Percentiles rank a stretch among this genome's conserved stretches.
Conservation (phyloP, 1,284 basidiomycete species). For the Trichosporon faecale region DNA sequence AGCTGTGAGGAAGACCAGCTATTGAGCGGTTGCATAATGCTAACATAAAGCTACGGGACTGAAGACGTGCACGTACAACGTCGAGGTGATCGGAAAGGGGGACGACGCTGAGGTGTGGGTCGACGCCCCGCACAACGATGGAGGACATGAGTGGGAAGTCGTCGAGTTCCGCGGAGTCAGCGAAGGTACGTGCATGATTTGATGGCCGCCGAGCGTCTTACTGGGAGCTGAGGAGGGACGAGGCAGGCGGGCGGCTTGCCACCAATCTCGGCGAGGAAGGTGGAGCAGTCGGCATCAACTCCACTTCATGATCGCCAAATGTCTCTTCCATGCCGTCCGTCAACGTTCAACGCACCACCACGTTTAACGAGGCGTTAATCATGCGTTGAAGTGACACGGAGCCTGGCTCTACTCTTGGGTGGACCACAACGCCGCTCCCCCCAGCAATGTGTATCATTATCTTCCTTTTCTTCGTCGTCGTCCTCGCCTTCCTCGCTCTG, state of each 20-base stretch:
- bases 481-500: not conserved
- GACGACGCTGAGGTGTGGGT: constrained; percentile 61
- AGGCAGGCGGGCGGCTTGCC: no score
- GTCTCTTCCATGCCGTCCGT: no score
- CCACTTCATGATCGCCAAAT: no score
- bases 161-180: constrained; percentile 75
- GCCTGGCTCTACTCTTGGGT: no score
- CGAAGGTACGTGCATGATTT: constrained; percentile 59
- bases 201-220: not conserved
- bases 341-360: no score
- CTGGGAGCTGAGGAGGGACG: not conserved
- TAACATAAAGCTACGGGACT: constrained; percentile 65
- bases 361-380: no score
- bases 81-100: constrained; percentile 57
- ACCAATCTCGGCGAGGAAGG: no score
- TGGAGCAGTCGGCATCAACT: no score
- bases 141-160: constrained; percentile 59
- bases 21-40: constrained; percentile 55
- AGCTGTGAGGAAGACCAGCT: constrained; percentile 60
- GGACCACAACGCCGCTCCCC: no score
- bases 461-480: not conserved
- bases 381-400: no score
- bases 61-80: constrained; percentile 70
- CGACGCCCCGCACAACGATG: constrained; percentile 59
- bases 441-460: no score